A percentile compares a stretch with the other conserved stretches of the same genome.
These are phyloP conservation scores for Sporothrix pseudoabietina DNA, from an alignment of 2,329 filamentous ascomycete species.

Conservation along the genomic window DNA sequence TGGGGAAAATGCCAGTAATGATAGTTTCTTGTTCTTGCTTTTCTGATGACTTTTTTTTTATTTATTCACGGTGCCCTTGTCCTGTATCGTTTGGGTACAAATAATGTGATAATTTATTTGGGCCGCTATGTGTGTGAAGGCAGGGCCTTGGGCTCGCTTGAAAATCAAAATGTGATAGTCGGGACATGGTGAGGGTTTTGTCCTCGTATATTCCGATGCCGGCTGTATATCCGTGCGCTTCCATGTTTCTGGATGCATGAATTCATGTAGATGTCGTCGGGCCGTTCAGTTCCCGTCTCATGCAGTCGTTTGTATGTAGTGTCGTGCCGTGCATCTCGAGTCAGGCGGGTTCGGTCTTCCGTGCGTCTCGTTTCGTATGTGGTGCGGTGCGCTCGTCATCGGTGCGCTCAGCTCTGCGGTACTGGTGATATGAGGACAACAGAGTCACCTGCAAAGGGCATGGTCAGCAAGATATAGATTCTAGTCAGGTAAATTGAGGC, in stretches of 20 bases:
- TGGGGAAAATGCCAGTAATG: slow-evolving; percentile 8
- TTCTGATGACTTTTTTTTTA: not conserved
- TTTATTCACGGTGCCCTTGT: not conserved
- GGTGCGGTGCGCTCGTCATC: not conserved
- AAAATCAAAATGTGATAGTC: not conserved
- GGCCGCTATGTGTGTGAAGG: not conserved
- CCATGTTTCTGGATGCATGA: not conserved
- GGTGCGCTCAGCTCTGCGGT: slow-evolving; percentile 31
- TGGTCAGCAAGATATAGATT: not conserved
- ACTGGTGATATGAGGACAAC: slow-evolving; percentile 40
- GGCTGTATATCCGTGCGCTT: not conserved
- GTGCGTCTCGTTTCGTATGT: not conserved
- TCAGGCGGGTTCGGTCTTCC: not conserved
- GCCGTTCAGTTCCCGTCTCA: too few relatives aligned
- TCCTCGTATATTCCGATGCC: not conserved
- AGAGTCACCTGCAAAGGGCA: slow-evolving; percentile 33
- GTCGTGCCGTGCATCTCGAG: not conserved
- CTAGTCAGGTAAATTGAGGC: too few relatives aligned
- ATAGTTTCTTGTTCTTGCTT: not conserved
- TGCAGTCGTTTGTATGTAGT: not conserved
- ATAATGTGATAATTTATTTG: slow-evolving; percentile 9
- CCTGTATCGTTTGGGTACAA: not conserved
- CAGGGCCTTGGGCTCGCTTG: not conserved
- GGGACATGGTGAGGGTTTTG: not conserved
- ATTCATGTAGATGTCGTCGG: not conserved